A percentile compares a stretch with the other conserved stretches of the same genome.
Conservation (phyloP, 495 filamentous ascomycete species). For the Xylaria intraflava region DNA sequence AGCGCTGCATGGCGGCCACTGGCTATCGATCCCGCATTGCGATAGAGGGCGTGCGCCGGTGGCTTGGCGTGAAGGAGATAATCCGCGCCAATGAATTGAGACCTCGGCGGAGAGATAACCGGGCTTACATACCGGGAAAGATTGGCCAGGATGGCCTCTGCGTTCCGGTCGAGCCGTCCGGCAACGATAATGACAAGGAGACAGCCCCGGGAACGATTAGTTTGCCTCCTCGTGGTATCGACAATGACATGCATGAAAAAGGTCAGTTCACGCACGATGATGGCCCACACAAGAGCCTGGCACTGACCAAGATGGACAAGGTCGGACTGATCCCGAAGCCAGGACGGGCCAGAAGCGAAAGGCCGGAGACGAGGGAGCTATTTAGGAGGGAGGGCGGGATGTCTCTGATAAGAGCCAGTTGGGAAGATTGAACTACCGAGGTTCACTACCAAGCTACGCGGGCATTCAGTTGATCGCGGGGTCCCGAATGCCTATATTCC, state of each 20-base stretch:
- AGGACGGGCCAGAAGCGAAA: background rate
- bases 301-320: background rate
- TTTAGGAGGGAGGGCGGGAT: background rate
- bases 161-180: background rate
- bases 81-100: constrained; percentile 2
- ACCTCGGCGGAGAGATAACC: background rate
- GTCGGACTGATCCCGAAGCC: background rate
- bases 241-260: background rate
- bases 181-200: background rate
- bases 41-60: constrained; percentile 1
- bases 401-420: too few species aligned
- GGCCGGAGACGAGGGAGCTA: background rate
- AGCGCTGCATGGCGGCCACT: constrained; percentile 7
- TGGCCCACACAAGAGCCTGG: background rate
- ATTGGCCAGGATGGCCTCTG: background rate
- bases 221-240: background rate
- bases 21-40: constrained; percentile 8
- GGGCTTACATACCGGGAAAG: background rate
- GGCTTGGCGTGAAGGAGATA: background rate
- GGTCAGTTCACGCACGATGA: background rate
- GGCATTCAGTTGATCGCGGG: too few species aligned
- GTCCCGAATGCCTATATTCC: too few species aligned
- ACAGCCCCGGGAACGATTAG: background rate
- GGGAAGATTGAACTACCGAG: too few species aligned
- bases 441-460: too few species aligned